These are phyloP conservation scores for Talaromyces islandicus DNA, from an alignment of 2,329 filamentous ascomycete species.

Conservation along the genomic window DNA sequence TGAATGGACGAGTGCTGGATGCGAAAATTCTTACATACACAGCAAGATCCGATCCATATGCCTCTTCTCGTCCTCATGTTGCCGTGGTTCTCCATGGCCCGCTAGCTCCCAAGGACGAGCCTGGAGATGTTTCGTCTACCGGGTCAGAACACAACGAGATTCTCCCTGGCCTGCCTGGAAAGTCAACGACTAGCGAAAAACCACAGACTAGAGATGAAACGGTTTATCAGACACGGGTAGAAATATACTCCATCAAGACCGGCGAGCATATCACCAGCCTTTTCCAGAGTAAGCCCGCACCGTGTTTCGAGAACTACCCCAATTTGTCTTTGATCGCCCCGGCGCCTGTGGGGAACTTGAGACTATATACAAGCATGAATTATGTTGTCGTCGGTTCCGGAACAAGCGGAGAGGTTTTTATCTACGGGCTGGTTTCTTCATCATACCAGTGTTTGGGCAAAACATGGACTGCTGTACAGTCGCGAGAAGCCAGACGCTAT, in stretches of 20 bases:
- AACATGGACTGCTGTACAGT: constrained; percentile 81
- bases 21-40: constrained; percentile 78
- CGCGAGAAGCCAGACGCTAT: constrained; percentile 35
- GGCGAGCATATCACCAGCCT: constrained; percentile 66
- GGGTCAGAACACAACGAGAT: constrained; percentile 31
- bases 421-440: constrained; percentile 50
- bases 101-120: constrained; percentile 47
- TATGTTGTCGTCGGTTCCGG: constrained; percentile 73
- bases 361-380: constrained; percentile 65
- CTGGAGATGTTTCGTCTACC: constrained; percentile 24
- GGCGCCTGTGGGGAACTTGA: constrained; percentile 64
- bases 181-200: constrained; percentile 15
- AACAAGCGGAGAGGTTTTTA: constrained; percentile 77
- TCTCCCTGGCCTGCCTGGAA: constrained; percentile 20
- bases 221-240: constrained; percentile 76
- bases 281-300: constrained; percentile 62
- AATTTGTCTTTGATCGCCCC: constrained; percentile 63
- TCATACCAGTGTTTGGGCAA: constrained; percentile 71
- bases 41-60: constrained; percentile 45
- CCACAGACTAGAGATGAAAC: constrained; percentile 23
- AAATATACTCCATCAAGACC: constrained; percentile 80
- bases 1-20: constrained; percentile 72
- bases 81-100: constrained; percentile 78
- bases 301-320: constrained; percentile 50
- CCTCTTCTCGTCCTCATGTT: constrained; percentile 63